A percentile compares a stretch with the other conserved stretches of the same genome.
Evolutionary conservation across 2,329 filamentous ascomycete genomes (phyloP).

Genomic region (Cordyceps farinosa): DNA sequence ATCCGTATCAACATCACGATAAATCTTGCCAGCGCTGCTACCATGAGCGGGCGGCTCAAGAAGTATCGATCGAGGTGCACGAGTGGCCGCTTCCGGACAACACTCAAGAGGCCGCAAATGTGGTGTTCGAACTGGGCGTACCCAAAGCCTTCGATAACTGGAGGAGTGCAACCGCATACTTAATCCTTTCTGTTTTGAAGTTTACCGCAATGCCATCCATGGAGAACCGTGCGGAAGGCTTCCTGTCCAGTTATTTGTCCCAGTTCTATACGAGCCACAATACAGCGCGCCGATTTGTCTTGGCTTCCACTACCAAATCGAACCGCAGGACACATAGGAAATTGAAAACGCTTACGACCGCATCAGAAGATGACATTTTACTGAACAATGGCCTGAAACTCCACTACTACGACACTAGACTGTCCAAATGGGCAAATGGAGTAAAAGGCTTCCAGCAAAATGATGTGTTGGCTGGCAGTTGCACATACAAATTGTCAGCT

Average conservation of each 20-base stretch:
- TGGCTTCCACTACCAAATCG: constrained; percentile 13
- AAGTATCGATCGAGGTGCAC: background rate
- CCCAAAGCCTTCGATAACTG: background rate
- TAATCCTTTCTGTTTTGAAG: background rate
- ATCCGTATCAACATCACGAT: background rate
- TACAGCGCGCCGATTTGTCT: background rate
- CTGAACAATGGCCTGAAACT: background rate
- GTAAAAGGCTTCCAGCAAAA: background rate
- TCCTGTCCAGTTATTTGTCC: background rate
- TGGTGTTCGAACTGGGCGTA: constrained; percentile 10
- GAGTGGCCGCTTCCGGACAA: constrained; percentile 6
- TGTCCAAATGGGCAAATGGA: background rate
- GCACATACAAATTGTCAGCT: background rate
- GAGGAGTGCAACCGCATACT: background rate
- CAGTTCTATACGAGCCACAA: background rate
- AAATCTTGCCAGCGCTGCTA: background rate
- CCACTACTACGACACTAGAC: background rate
- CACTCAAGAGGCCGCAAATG: background rate
- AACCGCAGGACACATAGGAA: background rate
- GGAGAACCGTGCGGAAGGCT: background rate
- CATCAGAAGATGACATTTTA: background rate
- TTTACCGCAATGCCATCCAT: background rate
- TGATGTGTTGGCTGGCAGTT: background rate
- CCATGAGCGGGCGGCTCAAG: background rate
- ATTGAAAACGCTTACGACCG: background rate